Conservation (phyloP, 2,329 filamentous ascomycete species). For the Colletotrichum australisinense region DNA sequence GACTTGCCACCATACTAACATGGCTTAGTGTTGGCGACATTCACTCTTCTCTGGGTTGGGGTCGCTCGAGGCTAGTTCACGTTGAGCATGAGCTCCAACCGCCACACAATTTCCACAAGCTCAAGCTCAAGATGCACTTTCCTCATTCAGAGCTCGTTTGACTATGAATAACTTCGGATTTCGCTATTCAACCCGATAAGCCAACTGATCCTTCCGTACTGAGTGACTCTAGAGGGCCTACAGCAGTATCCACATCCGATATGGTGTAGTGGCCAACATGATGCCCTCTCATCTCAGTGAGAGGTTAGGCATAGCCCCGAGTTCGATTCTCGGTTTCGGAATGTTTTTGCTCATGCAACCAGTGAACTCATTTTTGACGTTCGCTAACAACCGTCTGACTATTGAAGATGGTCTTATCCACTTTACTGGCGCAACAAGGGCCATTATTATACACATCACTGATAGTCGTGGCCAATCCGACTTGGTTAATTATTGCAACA, state of each 20-base stretch:
- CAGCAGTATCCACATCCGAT: not conserved
- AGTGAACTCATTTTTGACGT: no score
- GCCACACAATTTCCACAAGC: not conserved
- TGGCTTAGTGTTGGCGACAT: no score
- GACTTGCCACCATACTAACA: not conserved
- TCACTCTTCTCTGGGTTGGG: not conserved
- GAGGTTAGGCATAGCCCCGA: not conserved
- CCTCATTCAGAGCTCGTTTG: not conserved
- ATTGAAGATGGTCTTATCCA: no score
- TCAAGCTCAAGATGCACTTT: not conserved
- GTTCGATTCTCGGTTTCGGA: not conserved
- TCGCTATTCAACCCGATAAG: not conserved
- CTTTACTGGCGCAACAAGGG: no score
- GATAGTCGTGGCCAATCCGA: no score
- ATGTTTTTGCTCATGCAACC: not conserved
- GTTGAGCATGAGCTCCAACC: not conserved
- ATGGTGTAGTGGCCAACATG: not conserved
- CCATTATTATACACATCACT: fast-evolving
- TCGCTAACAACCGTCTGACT: no score
- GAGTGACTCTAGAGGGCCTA: not conserved
- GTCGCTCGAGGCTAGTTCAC: not conserved
- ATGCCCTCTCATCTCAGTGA: not conserved
- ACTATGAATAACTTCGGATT: not conserved
- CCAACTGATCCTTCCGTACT: fast-evolving
- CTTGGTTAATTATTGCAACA: no score